These are phyloP conservation scores for Coemansia sp. DNA, from an alignment of 192 early-diverging fungal genomes.

Conservation along the genomic window DNA sequence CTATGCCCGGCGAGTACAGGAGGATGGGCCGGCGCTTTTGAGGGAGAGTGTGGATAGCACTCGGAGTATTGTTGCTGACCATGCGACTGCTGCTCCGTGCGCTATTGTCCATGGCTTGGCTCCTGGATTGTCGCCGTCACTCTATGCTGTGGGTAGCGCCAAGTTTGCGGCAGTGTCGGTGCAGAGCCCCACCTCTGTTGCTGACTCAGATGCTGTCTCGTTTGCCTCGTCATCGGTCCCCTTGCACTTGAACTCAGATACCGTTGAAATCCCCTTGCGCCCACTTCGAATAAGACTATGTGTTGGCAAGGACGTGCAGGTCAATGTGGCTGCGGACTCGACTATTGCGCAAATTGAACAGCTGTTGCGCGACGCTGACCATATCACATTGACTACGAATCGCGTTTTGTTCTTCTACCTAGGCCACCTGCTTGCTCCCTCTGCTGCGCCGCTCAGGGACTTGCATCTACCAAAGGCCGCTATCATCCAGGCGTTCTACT, in stretches of 20 bases:
- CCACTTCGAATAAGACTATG: conserved; percentile 17
- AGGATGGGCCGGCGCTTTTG: neutral
- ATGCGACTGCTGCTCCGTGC: neutral
- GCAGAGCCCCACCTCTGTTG: conserved; percentile 10
- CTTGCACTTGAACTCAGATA: neutral
- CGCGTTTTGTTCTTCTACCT: conserved; percentile 54
- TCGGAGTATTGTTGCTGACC: neutral
- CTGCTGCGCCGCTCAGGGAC: conserved; percentile 21
- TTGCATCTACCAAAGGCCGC: conserved; percentile 9
- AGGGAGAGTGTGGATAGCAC: neutral
- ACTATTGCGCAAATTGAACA: conserved; percentile 41
- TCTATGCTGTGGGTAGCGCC: neutral
- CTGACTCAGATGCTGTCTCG: conserved; percentile 6
- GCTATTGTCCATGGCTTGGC: neutral
- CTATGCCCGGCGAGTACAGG: neutral
- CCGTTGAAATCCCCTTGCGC: neutral
- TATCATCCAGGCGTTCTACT: conserved; percentile 28
- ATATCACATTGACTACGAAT: conserved; percentile 8
- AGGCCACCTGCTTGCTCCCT: conserved; percentile 45
- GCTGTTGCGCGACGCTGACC: conserved; percentile 9
- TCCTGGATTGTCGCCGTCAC: conserved; percentile 1
- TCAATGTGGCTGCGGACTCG: conserved; percentile 10
- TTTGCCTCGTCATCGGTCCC: conserved; percentile 5
- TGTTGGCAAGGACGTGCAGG: conserved; percentile 13
- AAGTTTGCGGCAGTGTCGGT: neutral